Base-by-base conservation (phyloP, 257 asterid species). In the Capsicum baccatum region DNA sequence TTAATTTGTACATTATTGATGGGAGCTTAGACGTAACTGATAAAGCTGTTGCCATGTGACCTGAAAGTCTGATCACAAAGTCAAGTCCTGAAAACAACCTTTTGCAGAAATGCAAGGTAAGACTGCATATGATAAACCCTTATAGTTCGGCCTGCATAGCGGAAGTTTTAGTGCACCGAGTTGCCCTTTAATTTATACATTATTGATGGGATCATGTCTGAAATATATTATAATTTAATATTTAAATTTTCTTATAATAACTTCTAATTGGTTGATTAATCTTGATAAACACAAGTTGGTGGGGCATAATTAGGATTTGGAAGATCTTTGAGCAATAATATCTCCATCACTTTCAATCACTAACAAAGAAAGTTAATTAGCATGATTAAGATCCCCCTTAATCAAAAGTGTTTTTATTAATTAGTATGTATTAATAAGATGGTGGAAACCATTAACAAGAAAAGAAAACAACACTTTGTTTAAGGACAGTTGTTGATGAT, bases 261-360 rank as follows among this genome's bases (percentile, higher is more conserved):
- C 84, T 50, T 63, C 52, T 21, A 86, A 92, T 90, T 91, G 97
- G 93, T 80, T 87, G 62, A 87, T 86, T 91, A 12, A 90, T 87
- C 71, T 85, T 89, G 89, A 88, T 89, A 89, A 90, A 85, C 90
- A 88, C 91, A 88, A 86, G 83, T 55, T 85, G 74, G 90, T 80
- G 90, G 98, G 96, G 80, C 94, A 85, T 39, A 26, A 21, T 64
- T n/a, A 58, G 26, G 97, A 94, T 94, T 91, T 73, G 93, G 95
- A 92, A 85, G 86, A 94, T 94, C 98, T 88, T 85, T 88, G 85
- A 84, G 39, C 83, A 92, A 92, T 93, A 88, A 92, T 89, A 85
- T 89, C 39, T 86, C 84, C 86, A 91, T 92, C 93, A 92, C 91
- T 92, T 66, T 92, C 97, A 92, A 91, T 94, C 93, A 95, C 91